These are phyloP conservation scores for Choanephora cucurbitarum DNA, from an alignment of 371 early-diverging fungal genomes.

Conservation along the genomic window DNA sequence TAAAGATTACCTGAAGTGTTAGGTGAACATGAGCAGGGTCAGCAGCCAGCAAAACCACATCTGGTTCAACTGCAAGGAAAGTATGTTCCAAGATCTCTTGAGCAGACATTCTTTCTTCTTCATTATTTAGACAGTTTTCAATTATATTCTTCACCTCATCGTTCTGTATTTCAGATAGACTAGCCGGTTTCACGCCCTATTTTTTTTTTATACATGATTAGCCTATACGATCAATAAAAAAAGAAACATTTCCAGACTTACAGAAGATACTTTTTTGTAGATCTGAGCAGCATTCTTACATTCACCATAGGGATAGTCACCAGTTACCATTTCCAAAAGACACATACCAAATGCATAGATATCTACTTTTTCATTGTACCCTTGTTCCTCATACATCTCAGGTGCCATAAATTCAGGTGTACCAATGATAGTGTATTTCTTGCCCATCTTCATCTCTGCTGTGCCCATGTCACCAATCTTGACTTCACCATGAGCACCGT, in stretches of 20 bases:
- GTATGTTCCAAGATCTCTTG: constrained; percentile 52
- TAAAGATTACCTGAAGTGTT: constrained; percentile 72
- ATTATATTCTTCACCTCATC: constrained; percentile 69
- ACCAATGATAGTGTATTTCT: constrained; percentile 80
- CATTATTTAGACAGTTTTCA: constrained; percentile 61
- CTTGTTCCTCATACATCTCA: constrained; percentile 74
- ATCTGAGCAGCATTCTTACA: constrained; percentile 78
- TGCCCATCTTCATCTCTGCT: constrained; percentile 73
- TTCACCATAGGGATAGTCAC: constrained; percentile 80
- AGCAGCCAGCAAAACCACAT: constrained; percentile 56
- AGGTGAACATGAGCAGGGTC: constrained; percentile 58
- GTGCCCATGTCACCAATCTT: constrained; percentile 87
- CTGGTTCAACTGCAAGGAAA: constrained; percentile 60
- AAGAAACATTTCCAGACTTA: constrained; percentile 14
- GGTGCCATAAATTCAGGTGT: constrained; percentile 39
- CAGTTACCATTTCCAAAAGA: constrained; percentile 78
- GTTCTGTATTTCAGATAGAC: constrained; percentile 51
- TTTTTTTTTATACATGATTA: neutral
- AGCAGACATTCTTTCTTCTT: constrained; percentile 60
- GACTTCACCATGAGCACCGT: constrained; percentile 77
- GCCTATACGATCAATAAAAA: neutral
- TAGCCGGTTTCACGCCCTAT: constrained; percentile 65
- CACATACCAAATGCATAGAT: constrained; percentile 90
- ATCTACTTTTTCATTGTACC: constrained; percentile 78
- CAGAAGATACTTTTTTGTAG: constrained; percentile 64